Conservation (phyloP, 2,329 filamentous ascomycete genomes). For the Simplicillium aogashimaense region DNA sequence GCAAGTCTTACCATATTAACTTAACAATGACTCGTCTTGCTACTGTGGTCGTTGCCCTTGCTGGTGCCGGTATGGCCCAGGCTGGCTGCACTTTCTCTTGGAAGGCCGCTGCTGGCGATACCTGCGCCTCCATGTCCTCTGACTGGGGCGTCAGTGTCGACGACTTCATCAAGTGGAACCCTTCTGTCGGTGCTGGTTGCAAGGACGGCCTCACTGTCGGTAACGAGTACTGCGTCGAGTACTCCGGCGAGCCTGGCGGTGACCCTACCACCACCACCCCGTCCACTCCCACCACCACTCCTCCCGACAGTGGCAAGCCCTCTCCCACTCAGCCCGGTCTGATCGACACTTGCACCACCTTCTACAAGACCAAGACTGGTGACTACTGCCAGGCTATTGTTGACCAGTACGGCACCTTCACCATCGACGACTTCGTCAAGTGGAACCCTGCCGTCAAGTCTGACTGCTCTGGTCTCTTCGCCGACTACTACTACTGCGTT, state of each 20-base stretch:
- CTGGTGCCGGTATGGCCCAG: constrained; percentile 3
- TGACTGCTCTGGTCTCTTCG: constrained; percentile 2
- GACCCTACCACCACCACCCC: constrained; percentile 1
- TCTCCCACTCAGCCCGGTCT: constrained; percentile 4
- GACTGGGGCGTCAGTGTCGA: constrained; percentile 13
- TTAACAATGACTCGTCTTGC: no score
- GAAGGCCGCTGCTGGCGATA: constrained; percentile 11
- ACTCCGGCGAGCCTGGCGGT: background rate
- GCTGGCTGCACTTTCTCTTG: constrained; percentile 6
- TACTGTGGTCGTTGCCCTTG: constrained; percentile 1
- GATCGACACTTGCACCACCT: constrained; percentile 1
- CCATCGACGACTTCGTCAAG: background rate
- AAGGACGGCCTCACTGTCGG: background rate
- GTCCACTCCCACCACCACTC: background rate
- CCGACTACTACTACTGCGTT: constrained; percentile 3
- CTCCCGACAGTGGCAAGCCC: background rate
- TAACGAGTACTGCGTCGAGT: constrained; percentile 11
- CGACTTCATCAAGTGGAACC: constrained; percentile 15
- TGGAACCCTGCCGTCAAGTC: constrained; percentile 3
- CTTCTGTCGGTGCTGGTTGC: constrained; percentile 9
- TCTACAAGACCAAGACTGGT: background rate
- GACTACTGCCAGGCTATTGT: constrained; percentile 4
- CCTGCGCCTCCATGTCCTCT: constrained; percentile 14
- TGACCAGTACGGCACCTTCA: background rate
- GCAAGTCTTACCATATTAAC: no score